Evolutionary conservation across 2,329 filamentous ascomycete species (phyloP).

Genomic region (Magnaporthiopsis incrustans): DNA sequence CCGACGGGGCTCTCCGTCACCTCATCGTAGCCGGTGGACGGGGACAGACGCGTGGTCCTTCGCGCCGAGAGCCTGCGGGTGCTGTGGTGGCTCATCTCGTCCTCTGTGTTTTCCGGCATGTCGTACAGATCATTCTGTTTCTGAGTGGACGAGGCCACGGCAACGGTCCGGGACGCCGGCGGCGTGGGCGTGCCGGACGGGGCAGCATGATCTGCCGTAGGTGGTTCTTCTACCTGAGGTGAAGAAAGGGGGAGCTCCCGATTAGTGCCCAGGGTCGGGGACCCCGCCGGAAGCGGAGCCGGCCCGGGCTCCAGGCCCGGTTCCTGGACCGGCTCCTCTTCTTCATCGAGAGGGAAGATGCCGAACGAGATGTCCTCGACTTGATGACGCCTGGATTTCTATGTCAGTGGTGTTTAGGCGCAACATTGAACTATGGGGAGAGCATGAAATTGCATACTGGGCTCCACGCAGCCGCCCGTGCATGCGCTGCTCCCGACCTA

Average conservation of each 20-base stretch:
- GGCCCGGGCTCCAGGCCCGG: slow-evolving; percentile 9
- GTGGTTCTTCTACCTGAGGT: neutral
- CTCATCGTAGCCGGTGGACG: slow-evolving; percentile 26
- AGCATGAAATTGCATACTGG: slow-evolving; percentile 36
- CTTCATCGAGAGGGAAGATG: slow-evolving; percentile 26
- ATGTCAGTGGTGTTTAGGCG: neutral
- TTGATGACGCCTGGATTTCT: slow-evolving; percentile 38
- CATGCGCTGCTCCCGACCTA: slow-evolving; percentile 53
- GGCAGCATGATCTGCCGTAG: neutral
- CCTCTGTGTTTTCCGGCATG: slow-evolving; percentile 12
- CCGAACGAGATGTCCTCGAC: slow-evolving; percentile 55
- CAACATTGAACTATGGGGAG: neutral
- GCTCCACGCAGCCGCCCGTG: slow-evolving; percentile 58
- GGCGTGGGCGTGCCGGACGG: neutral
- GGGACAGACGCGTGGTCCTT: neutral
- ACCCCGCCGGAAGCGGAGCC: slow-evolving; percentile 10
- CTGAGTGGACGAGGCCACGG: slow-evolving; percentile 4
- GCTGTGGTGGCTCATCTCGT: slow-evolving; percentile 9
- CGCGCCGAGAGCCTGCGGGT: neutral
- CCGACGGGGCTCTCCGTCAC: slow-evolving; percentile 45
- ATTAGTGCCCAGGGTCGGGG: neutral
- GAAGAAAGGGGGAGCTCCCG: neutral
- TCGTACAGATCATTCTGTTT: neutral
- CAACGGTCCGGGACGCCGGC: neutral
- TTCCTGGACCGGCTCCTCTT: slow-evolving; percentile 11